Evolutionary conservation across 306 rosid species (phyloP).

Genomic region (Rosa rugosa): DNA sequence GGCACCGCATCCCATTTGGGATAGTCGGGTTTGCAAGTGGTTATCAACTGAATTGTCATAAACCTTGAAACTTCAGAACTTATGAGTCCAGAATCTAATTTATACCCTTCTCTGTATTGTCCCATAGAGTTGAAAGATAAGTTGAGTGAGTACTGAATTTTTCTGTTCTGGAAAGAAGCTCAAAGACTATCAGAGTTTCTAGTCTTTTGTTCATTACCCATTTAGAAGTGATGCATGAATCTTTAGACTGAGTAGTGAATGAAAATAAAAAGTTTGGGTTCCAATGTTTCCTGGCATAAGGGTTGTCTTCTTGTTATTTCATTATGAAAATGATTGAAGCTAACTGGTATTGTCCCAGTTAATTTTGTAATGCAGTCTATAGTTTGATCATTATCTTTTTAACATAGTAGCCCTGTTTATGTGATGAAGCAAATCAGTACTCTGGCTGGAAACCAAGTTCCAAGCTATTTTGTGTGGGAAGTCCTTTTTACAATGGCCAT

Average conservation of each 20-base stretch:
- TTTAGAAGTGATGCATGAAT: background rate
- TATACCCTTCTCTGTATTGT: background rate
- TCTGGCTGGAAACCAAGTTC: slow-evolving; percentile 61
- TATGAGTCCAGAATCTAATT: background rate
- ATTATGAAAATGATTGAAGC: background rate
- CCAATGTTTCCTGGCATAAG: background rate
- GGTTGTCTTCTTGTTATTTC: background rate
- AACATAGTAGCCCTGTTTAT: slow-evolving; percentile 16
- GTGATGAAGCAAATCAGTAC: slow-evolving; percentile 84
- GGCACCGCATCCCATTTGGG: background rate
- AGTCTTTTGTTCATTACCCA: background rate
- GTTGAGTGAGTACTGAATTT: background rate
- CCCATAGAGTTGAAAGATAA: background rate
- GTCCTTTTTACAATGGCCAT: slow-evolving; percentile 72
- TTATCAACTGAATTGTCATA: background rate
- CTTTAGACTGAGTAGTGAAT: background rate
- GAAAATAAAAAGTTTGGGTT: background rate
- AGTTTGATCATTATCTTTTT: slow-evolving; percentile 13
- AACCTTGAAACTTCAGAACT: background rate
- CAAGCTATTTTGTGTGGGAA: slow-evolving; percentile 78
- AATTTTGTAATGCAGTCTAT: slow-evolving; percentile 1
- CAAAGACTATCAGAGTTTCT: background rate
- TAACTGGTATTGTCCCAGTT: background rate
- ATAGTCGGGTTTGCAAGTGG: background rate
- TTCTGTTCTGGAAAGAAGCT: background rate